Base-by-base conservation (phyloP, 805 yeast species). In the Starmera amethionina region DNA sequence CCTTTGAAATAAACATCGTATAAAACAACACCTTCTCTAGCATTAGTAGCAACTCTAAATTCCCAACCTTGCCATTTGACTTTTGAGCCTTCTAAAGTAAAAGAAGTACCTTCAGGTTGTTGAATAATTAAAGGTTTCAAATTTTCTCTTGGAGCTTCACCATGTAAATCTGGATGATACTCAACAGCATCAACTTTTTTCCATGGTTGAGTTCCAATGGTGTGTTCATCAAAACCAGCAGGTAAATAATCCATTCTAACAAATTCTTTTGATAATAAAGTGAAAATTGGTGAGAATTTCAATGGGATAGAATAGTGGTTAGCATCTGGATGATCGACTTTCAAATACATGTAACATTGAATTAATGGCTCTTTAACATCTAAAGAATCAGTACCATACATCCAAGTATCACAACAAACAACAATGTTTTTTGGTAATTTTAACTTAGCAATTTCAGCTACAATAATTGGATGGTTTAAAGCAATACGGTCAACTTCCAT, bases 1-100 rank as follows among this genome's bases (percentile, higher is more conserved):
- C 89, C 89, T 60, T 82, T 80, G 68, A 81, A 83, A 55, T 66
- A 66, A 40, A 77, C 78, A 49, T 83, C 84, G 59, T 83, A 82
- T 30, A 83, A 49, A 30, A 80, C 89, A 50, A 80, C 69, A 48
- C 94, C 94, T 64, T 83, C 94, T 67, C 94, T 77, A 39, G 73
- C 77, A 52, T 77, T 77, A 38, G 83, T 66, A 39, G 77, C 70
- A 34, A 77, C 82, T 58, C 81, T 71, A 65, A 83, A 81, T 59
- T 78, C 81, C 93, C 93, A 83, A 22, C 81, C 87, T 64, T 81
- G 90, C 94, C 94, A 83, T 43, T 65, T 61, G 49, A 84, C 71
- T 55, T 77, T 76, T 47, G 73, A 64, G 32, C 80, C 82, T 13
- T 70, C 69, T 36, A 76, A 63, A 19, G 69, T 52, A 66, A 79